Base-by-base conservation (phyloP, 129 eudicot species). In the Erigeron canadensis region DNA sequence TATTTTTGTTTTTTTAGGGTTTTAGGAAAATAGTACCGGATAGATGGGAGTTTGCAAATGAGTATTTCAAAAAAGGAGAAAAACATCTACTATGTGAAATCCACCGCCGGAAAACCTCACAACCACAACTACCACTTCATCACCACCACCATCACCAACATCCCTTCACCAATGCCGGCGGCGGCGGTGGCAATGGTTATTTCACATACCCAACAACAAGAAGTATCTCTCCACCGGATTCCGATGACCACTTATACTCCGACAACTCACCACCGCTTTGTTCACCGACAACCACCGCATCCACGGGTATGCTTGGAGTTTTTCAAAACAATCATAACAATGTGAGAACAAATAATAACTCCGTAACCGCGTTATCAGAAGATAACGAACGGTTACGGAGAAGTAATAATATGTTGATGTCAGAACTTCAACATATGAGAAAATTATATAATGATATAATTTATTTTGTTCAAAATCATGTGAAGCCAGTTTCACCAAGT, bases 21-120 rank as follows among this genome's bases (percentile, higher is more conserved):
- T 92, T 92, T 80, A 87, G 96, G 71, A 92, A 92, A 75, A 89
- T 92, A 22, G 98, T 92, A 40, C 95, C 98, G 8, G 98, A 92
- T 69, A 87, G 96, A 80, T 92, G 98, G 98, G 98, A 92, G 85
- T 92, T 92, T 69, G 98, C 98, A 2, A 92, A 92, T 54, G 95
- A 92, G 76, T 92, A 74, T 64, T 92, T 92, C 86, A 89, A 83
- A 69, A 92, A 85, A 75, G 98, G 98, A 0, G 95, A 92, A 70
- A 92, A 92, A 61, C 96, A 92, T 76, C 80, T 92, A 55, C 84
- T 92, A 39, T 89, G 98, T 21, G 98, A 92, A 81, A 92, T 92
- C 81, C 96, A 92, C 82, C 88, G 98, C 69, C 84, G 98, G 73
- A 89, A 85, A 69, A 92, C 98, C 61, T 79, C 91, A 45, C 96